Conservation (phyloP, 257 asterid genomes). For the Solanum habrochaites region DNA sequence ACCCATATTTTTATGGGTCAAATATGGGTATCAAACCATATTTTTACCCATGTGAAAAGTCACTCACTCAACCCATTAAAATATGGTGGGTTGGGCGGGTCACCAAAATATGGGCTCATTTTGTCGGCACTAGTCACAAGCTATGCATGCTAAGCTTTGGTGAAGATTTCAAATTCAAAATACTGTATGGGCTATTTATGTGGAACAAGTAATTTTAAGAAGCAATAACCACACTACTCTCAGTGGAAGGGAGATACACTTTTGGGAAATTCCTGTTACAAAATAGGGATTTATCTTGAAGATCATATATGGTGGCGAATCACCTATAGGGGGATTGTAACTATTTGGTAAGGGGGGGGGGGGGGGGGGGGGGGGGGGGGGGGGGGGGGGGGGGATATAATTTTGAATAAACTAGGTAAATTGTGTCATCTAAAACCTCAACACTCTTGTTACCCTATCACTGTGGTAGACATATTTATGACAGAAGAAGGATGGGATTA, state of each 20-base stretch:
- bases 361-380: too few species aligned
- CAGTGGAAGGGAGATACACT: not conserved
- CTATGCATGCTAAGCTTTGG: not conserved
- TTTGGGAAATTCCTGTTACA: not conserved
- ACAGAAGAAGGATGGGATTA: not conserved
- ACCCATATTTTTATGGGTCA: too few species aligned
- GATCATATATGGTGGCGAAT: not conserved
- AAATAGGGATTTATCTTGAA: not conserved
- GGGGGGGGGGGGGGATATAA: too few species aligned
- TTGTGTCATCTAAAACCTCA: too few species aligned
- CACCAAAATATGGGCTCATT: too few species aligned
- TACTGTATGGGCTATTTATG: not conserved
- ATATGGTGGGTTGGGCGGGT: too few species aligned
- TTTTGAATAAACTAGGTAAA: too few species aligned
- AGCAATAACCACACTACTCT: not conserved
- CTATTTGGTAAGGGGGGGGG: not conserved
- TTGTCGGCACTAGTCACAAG: not conserved
- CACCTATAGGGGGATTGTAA: not conserved
- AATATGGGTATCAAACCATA: too few species aligned
- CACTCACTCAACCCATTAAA: too few species aligned
- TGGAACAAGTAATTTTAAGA: not conserved
- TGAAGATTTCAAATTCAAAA: not conserved
- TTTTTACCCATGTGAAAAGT: too few species aligned
- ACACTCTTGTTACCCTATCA: too few species aligned
- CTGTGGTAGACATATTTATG: not conserved